Conservation (phyloP, 225 moss, liverwort and hornwort species). For the Sphagnum tenellum region DNA sequence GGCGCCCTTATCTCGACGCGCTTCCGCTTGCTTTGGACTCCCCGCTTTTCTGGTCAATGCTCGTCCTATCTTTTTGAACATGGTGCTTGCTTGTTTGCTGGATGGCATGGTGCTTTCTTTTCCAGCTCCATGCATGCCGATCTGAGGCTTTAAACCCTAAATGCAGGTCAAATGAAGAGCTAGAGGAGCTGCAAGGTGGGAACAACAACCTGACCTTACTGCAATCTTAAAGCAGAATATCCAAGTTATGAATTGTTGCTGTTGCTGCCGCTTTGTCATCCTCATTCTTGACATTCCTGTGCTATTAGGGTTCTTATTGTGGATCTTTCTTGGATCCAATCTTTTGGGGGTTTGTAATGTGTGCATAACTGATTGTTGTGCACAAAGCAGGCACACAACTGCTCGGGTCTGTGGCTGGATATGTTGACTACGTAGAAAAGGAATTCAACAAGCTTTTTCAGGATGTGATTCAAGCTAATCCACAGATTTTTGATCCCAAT, state of each 20-base stretch:
- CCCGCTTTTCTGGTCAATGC: conserved; percentile 73
- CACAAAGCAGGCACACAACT: conserved; percentile 54
- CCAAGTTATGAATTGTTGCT: too few relatives aligned
- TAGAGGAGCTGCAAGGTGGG: conserved; percentile 64
- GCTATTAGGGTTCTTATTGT: too few relatives aligned
- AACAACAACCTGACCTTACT: too few relatives aligned
- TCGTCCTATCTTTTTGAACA: neutral
- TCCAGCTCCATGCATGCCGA: neutral
- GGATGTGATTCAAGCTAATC: conserved; percentile 35
- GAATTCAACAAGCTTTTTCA: conserved; percentile 48
- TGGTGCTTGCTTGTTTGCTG: neutral
- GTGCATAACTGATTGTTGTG: neutral
- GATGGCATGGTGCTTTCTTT: neutral
- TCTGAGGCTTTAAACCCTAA: neutral
- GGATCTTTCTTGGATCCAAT: too few relatives aligned
- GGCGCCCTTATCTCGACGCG: conserved; percentile 68
- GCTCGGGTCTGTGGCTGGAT: conserved; percentile 62
- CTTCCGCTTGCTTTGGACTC: conserved; percentile 62
- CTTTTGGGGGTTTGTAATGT: too few relatives aligned
- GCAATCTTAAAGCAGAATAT: too few relatives aligned
- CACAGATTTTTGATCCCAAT: conserved; percentile 31
- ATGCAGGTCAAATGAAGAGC: conserved; percentile 51
- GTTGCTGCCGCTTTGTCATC: too few relatives aligned
- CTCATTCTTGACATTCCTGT: too few relatives aligned
- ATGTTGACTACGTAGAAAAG: conserved; percentile 59